phyloP scores from a whole-genome alignment of 2,329 filamentous ascomycete species.

The Talaromyces sp. region DNA sequence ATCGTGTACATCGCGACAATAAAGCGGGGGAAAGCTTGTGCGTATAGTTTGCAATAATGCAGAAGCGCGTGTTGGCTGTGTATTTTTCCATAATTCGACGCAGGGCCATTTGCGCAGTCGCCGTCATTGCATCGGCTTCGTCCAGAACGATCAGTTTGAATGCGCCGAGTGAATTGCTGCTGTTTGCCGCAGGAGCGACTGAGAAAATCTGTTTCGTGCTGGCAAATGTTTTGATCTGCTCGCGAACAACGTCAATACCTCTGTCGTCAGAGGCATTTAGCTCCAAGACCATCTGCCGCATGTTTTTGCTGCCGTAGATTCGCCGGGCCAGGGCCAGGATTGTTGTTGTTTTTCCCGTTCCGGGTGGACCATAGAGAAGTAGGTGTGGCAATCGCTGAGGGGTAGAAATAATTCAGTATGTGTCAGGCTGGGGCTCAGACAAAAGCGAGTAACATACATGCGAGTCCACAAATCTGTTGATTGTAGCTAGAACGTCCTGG shows the following conservation, averaged over 20 bases:
- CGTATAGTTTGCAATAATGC: constrained; percentile 97
- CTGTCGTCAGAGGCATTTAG: constrained; percentile 95
- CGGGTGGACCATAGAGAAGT: constrained; percentile 91
- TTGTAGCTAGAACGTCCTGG: constrained; percentile 93
- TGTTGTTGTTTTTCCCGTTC: constrained; percentile 96
- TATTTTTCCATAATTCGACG: constrained; percentile 99
- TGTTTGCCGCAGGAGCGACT: constrained; percentile 39
- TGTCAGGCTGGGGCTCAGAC: too few species aligned
- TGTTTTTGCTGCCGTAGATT: constrained; percentile 87
- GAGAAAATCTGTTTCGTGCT: constrained; percentile 97
- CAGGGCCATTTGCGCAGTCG: constrained; percentile 94
- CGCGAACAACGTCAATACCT: constrained; percentile 94
- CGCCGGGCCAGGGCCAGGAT: constrained; percentile 86
- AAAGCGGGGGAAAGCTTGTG: constrained; percentile 94
- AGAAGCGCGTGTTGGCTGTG: constrained; percentile 94
- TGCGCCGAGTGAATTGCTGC: constrained; percentile 55
- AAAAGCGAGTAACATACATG: constrained; percentile 51
- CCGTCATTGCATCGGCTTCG: constrained; percentile 99
- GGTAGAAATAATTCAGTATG: background rate
- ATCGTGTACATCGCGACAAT: constrained; percentile 87
- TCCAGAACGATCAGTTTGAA: constrained; percentile 98
- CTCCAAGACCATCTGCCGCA: constrained; percentile 98
- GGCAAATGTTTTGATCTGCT: constrained; percentile 99
- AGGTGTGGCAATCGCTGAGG: constrained; percentile 77
- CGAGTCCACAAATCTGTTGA: constrained; percentile 94